Evolutionary conservation across 495 filamentous ascomycete genomes (phyloP).

Genomic region (Durotheca rogersii): DNA sequence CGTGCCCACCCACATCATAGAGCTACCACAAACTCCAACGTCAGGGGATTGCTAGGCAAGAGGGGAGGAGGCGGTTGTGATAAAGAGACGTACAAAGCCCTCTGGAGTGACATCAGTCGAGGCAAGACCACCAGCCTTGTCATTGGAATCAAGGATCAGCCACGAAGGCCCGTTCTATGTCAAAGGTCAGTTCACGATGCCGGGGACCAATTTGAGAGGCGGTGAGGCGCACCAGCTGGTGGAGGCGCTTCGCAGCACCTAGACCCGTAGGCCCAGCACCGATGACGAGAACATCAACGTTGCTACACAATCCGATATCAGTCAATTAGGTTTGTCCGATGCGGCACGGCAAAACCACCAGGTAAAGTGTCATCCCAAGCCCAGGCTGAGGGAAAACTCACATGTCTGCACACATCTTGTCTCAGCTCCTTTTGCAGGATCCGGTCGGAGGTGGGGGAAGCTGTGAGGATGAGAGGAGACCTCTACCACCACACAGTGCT

Average conservation of each 20-base stretch:
- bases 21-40: constrained; percentile 58
- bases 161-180: constrained; percentile 82
- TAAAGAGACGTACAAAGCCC: constrained; percentile 79
- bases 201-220: constrained; percentile 22
- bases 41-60: constrained; percentile 11
- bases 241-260: constrained; percentile 94
- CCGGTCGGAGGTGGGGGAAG: constrained; percentile 17
- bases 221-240: constrained; percentile 77
- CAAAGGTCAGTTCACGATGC: constrained; percentile 30
- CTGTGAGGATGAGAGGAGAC: constrained; percentile 3
- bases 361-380: background rate
- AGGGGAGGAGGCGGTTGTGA: background rate
- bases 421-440: constrained; percentile 11
- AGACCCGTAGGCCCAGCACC: constrained; percentile 95
- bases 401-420: constrained; percentile 40
- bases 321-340: constrained; percentile 23
- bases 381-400: constrained; percentile 27
- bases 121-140: constrained; percentile 92
- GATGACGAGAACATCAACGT: constrained; percentile 97
- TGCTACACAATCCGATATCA: constrained; percentile 50
- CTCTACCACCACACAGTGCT: constrained; percentile 9
- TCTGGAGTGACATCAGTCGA: constrained; percentile 95
- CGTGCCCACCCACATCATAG: constrained; percentile 98
- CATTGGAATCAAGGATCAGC: constrained; percentile 91
- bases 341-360: background rate